These are phyloP conservation scores for Eruca vesicaria DNA, from an alignment of 441 rosid species.

Conservation along the genomic window DNA sequence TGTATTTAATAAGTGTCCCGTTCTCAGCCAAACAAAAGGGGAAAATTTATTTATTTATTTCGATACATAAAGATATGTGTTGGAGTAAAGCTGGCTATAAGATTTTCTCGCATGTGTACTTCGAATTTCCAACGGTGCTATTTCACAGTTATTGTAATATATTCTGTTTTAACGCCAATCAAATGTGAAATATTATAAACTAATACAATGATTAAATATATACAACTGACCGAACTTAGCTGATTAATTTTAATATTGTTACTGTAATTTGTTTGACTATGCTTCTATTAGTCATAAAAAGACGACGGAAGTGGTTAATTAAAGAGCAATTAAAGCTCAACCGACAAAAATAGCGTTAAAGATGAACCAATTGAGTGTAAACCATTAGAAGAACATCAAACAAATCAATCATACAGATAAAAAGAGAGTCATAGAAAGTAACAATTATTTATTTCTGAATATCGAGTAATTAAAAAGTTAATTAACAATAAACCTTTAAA, in stretches of 20 bases:
- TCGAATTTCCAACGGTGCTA: slow-evolving; percentile 1
- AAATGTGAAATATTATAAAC: not conserved
- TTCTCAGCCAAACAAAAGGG: not conserved
- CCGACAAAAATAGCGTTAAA: not conserved
- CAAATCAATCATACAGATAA: not conserved
- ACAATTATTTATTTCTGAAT: not conserved
- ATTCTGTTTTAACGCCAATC: not conserved
- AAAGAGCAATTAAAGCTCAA: not conserved
- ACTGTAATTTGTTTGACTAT: not conserved
- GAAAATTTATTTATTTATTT: not conserved
- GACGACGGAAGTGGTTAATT: not conserved
- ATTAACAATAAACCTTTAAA: not conserved
- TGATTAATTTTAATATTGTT: not conserved
- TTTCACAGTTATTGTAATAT: not conserved
- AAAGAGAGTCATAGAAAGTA: not conserved
- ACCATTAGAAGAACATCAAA: not conserved
- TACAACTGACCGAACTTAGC: not conserved
- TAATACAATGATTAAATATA: not conserved
- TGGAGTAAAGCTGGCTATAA: slow-evolving; percentile 23
- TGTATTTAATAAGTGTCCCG: not conserved
- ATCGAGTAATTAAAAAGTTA: not conserved
- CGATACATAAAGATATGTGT: slow-evolving; percentile 4
- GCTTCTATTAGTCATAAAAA: not conserved
- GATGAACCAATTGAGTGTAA: not conserved
- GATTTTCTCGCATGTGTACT: slow-evolving; percentile 9